Evolutionary conservation across 768 basidiomycete genomes (phyloP).

Genomic region (Boletus coccyginus): DNA sequence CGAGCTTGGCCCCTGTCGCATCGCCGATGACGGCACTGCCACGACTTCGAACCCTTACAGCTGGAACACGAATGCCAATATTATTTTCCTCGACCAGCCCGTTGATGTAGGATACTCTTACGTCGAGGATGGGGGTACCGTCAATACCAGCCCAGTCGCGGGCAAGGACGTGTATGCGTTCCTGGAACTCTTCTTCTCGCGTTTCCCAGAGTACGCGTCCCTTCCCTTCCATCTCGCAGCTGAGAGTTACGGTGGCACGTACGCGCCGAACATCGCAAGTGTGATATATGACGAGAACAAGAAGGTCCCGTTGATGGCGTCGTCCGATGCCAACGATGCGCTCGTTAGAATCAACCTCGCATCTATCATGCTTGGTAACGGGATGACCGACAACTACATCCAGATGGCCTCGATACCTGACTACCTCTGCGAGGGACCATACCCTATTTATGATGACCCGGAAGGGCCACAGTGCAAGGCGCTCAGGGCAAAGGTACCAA

Average conservation of each 20-base stretch:
- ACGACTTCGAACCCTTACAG: slow-evolving; percentile 73
- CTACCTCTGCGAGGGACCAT: slow-evolving; percentile 79
- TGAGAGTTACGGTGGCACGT: slow-evolving; percentile 78
- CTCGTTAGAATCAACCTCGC: slow-evolving; percentile 75
- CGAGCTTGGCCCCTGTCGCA: slow-evolving; percentile 86
- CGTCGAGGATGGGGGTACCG: slow-evolving; percentile 65
- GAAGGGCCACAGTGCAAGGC: slow-evolving; percentile 63
- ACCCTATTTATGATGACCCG: slow-evolving; percentile 73
- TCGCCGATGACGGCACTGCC: slow-evolving; percentile 67
- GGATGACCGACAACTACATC: slow-evolving; percentile 75
- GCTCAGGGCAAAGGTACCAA: slow-evolving; percentile 61
- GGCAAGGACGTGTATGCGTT: slow-evolving; percentile 90
- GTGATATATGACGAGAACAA: slow-evolving; percentile 80
- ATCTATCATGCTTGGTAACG: slow-evolving; percentile 86
- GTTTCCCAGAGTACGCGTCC: slow-evolving; percentile 70
- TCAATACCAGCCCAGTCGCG: slow-evolving; percentile 79
- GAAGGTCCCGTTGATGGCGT: slow-evolving; percentile 44
- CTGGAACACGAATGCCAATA: slow-evolving; percentile 76
- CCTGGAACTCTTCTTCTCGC: slow-evolving; percentile 74
- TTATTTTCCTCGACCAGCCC: slow-evolving; percentile 69
- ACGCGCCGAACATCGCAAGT: slow-evolving; percentile 82
- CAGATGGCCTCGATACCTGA: slow-evolving; percentile 84
- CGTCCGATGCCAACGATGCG: slow-evolving; percentile 36
- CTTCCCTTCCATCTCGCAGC: slow-evolving; percentile 77
- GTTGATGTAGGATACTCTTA: slow-evolving; percentile 92